Evolutionary conservation across 179 eudicot genomes (phyloP), one percentile per base, ranked within the genome.

Genomic region (Patellifolia procumbens): DNA sequence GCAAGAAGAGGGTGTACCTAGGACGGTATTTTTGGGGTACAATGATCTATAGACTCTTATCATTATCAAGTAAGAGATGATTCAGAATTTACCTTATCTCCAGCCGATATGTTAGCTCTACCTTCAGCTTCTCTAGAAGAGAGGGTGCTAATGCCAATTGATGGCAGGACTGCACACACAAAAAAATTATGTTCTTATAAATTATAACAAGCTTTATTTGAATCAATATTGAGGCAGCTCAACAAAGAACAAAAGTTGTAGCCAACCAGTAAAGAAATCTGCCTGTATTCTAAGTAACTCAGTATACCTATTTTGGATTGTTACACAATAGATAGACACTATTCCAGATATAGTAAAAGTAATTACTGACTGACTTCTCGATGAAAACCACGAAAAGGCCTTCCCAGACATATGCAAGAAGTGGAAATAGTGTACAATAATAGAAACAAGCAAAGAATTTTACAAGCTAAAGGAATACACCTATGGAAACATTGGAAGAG

Each of bases 111-210:
- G 75, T 90, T 92, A 19, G 91, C 85, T 82, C 97, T 90, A 78
- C 98, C 99, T 85, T 95, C 99, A 74, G 97, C 92, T 75, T 95
- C 97, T 88, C 99, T 86, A 72, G 92, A 90, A 76, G 97, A 92
- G 84, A 95, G 97, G 78, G 97, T 94, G 48, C 93, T 94, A 74
- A 90, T 81, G 52, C 99, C 99, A 83, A 84, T 76, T 49, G 97
- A 95, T 48, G 99, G 97, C 81, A 95, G 82, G 62, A 89, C 97
- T 95, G 89, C 35, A 83, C 32, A 77, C 24, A 73, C 65, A 42
- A 69, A 45, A n/a, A 60, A 68, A 58, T 52, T 74, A 62, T 37
- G 42, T 49, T 32, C 19, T 48, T 2, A 45, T 19, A 76, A 39
- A 6, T 39, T 39, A 39, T 39, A 31, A 32, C 73, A 76, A 31